Evolutionary conservation across 208 protist genomes (phyloP), one percentile per base, ranked within the genome.

Genomic region (Wallacemonas sp.): DNA sequence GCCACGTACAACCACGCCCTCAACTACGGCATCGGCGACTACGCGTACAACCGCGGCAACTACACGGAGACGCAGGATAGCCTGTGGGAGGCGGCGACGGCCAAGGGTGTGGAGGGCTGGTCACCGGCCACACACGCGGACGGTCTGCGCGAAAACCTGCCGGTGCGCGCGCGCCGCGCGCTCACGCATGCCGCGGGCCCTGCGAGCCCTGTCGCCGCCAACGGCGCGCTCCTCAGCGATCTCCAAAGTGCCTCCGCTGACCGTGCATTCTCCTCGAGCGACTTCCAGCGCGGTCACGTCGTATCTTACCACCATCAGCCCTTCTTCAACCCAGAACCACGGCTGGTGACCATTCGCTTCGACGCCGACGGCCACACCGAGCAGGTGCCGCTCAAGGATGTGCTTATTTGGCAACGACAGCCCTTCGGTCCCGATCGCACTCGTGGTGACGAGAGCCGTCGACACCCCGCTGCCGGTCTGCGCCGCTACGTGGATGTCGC

Each of bases 41-140:
- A 95, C 78, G 36, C 58, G 9, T 94, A 94, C 78, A 96, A 96
- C 69, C 81, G 87, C 19, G 84, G 82, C 46, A 96, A 94, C 67
- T 96, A 96, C 62, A 60, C 92, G 9, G 91, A 96, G 69, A 94
- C 91, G 24, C 91, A 96, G 65, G 91, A 96, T 54, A 59, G 64
- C 1, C 75, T 96, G 13, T 96, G 87, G 86, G 91, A 96, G 73
- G 57, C 75, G 63, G 81, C 76, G 53, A 92, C 87, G 29, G 80
- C 86, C 22, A 41, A 46, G 21, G 73, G 74, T 26, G 69, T 73
- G 59, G 91, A 96, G 63, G 91, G 91, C 10, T 96, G 91, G 88
- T 87, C 82, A n/a, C 87, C 82, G 13, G 91, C 91, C 17, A 94
- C 87, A 41, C 85, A 91, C 62, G 86, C 82, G 27, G 91, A 96